phyloP scores from a whole-genome alignment of 2,329 filamentous ascomycete species.

The Ophiostoma novo-ulmi region DNA sequence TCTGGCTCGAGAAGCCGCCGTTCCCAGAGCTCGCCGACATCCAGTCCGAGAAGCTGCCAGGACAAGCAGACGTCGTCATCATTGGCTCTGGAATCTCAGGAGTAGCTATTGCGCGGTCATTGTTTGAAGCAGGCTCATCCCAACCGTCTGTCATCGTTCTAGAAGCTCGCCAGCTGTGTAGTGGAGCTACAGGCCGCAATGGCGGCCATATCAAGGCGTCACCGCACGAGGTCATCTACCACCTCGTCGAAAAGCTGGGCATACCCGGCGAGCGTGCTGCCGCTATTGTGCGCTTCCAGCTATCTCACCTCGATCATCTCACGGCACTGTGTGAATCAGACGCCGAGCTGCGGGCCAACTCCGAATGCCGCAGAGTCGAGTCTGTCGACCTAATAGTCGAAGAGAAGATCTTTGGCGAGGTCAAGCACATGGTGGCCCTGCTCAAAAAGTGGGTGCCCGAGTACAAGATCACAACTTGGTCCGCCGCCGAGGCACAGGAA shows the following conservation, averaged over 20 bases:
- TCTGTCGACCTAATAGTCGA: conserved; percentile 44
- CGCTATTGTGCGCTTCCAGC: conserved; percentile 41
- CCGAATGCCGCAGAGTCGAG: conserved; percentile 43
- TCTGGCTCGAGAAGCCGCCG: conserved; percentile 24
- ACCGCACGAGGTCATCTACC: conserved; percentile 41
- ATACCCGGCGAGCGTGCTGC: conserved; percentile 37
- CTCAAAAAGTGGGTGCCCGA: conserved; percentile 40
- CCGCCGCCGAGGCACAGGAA: conserved; percentile 21
- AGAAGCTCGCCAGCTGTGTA: conserved; percentile 46
- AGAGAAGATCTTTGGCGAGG: conserved; percentile 34
- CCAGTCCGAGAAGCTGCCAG: conserved; percentile 35
- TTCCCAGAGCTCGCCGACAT: conserved; percentile 27
- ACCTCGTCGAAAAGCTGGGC: conserved; percentile 31
- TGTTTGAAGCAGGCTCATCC: conserved; percentile 14
- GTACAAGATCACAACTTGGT: not conserved
- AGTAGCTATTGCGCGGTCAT: conserved; percentile 35
- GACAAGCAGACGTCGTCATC: conserved; percentile 45
- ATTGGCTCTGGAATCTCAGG: conserved; percentile 54
- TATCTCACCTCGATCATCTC: conserved; percentile 40
- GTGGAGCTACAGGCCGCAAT: conserved; percentile 50
- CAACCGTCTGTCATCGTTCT: conserved; percentile 40
- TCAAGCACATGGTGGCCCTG: conserved; percentile 33
- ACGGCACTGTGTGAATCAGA: conserved; percentile 35
- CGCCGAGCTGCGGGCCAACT: conserved; percentile 32
- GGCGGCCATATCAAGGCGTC: conserved; percentile 47